Evolutionary conservation across 2,329 filamentous ascomycete species (phyloP).

Genomic region (Cordyceps cateniannulata): DNA sequence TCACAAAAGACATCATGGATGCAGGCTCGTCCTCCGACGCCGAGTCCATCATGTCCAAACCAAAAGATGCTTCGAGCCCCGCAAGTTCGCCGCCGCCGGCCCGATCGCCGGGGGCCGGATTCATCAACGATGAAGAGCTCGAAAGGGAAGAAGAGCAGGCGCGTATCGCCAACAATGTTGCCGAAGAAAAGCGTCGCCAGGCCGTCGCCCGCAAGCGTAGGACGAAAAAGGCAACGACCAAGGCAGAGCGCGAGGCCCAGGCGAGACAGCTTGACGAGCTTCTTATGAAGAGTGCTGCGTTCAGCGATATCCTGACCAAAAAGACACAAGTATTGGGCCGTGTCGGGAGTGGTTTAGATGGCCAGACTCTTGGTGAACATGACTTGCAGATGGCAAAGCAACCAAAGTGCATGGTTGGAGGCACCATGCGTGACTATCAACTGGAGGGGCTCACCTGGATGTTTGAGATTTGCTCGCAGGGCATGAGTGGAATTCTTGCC

Average conservation of each 20-base stretch:
- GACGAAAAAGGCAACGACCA: conserved; percentile 44
- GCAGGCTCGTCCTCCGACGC: conserved; percentile 24
- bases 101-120: conserved; percentile 2
- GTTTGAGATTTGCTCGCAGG: conserved; percentile 72
- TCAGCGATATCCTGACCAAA: conserved; percentile 56
- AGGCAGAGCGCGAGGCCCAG: conserved; percentile 50
- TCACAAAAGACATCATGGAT: conserved; percentile 20
- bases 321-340: conserved; percentile 58
- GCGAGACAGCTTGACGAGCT: conserved; percentile 54
- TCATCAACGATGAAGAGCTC: conserved; percentile 20
- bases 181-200: conserved; percentile 40
- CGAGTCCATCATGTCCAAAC: conserved; percentile 21
- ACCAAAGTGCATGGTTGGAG: conserved; percentile 76
- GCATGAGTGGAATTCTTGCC: conserved; percentile 83
- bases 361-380: conserved; percentile 53
- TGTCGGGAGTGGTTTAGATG: conserved; percentile 54
- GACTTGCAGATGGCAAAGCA: conserved; percentile 77
- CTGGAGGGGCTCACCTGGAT: conserved; percentile 94
- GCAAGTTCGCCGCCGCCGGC: conserved; percentile 14
- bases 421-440: conserved; percentile 90
- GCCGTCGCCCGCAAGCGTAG: conserved; percentile 34
- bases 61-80: conserved; percentile 11
- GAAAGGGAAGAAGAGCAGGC: conserved; percentile 32
- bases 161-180: conserved; percentile 33
- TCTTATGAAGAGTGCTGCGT: conserved; percentile 52